A percentile compares a stretch with the other conserved stretches of the same genome.
Evolutionary conservation across 177 flowering plant genomes (phyloP).

Genomic region (Vitis hybrid): DNA sequence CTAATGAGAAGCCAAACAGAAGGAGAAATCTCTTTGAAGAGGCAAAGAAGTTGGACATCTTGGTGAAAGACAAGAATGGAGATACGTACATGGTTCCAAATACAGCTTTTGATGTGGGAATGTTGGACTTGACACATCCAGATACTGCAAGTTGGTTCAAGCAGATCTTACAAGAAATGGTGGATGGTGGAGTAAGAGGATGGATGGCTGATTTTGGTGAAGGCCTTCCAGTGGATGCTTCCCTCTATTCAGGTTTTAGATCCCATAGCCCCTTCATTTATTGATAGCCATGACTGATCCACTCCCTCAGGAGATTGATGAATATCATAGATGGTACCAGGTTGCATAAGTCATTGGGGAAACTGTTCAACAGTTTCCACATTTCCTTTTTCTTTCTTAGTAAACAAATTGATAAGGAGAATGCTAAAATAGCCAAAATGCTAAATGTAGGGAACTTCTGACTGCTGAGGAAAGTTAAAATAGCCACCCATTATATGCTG

Average conservation of each 20-base stretch:
- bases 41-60: slow-evolving; percentile 64
- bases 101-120: slow-evolving; percentile 85
- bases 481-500: background rate
- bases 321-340: background rate
- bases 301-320: no score
- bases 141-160: slow-evolving; percentile 69
- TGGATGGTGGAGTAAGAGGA: slow-evolving; percentile 74
- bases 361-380: background rate
- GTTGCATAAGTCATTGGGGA: background rate
- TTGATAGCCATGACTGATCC: background rate
- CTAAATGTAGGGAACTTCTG: background rate
- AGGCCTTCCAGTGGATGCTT: slow-evolving; percentile 80
- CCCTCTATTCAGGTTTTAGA: slow-evolving; percentile 67
- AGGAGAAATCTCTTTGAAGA: slow-evolving; percentile 68
- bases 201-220: slow-evolving; percentile 99
- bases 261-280: background rate
- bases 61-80: slow-evolving; percentile 70
- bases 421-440: background rate
- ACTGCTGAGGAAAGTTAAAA: background rate
- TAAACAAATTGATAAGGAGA: background rate
- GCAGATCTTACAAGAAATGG: slow-evolving; percentile 71
- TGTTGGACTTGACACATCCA: slow-evolving; percentile 87
- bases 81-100: slow-evolving; percentile 81
- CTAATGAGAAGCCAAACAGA: slow-evolving; percentile 56
- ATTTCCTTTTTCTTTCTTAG: background rate